Percentiles rank a stretch among this genome's conserved stretches.
Evolutionary conservation across 2,329 filamentous ascomycete genomes (phyloP).

Genomic region (Penicillium sp.): DNA sequence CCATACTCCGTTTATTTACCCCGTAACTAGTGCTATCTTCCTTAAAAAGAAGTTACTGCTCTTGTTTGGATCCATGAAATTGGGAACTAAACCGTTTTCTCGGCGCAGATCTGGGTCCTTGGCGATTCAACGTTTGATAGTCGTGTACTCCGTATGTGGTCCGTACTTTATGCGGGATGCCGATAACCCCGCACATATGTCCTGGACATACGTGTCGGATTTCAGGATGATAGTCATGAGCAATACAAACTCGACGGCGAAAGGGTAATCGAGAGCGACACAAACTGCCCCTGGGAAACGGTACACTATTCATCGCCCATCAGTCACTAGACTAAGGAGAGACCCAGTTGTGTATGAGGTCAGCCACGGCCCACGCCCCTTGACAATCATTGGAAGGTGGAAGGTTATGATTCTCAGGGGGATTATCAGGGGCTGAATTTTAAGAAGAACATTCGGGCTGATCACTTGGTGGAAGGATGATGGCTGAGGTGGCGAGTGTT

Average conservation of each 20-base stretch:
- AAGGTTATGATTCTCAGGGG: slow-evolving; percentile 1
- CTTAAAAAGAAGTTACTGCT: background rate
- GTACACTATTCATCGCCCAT: too few relatives aligned
- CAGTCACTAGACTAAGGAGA: background rate
- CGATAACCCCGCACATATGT: background rate
- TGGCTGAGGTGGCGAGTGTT: background rate
- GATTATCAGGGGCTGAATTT: slow-evolving; percentile 6
- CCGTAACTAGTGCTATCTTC: too few relatives aligned
- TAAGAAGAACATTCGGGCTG: background rate
- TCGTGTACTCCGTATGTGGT: background rate
- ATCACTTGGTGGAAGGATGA: slow-evolving; percentile 1
- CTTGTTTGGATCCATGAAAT: background rate
- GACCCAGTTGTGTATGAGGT: background rate
- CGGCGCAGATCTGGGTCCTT: background rate
- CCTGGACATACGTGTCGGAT: background rate
- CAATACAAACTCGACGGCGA: background rate
- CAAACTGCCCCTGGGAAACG: too few relatives aligned
- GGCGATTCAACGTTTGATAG: background rate
- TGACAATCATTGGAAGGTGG: background rate
- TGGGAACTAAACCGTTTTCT: background rate
- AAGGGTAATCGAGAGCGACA: background rate
- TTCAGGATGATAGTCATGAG: background rate
- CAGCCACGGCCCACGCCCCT: background rate
- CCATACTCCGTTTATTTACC: too few relatives aligned
- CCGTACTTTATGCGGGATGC: background rate